Evolutionary conservation across 305 asterid genomes (phyloP), one percentile per base, ranked within the genome.

Genomic region (Fraxinus baroniana): DNA sequence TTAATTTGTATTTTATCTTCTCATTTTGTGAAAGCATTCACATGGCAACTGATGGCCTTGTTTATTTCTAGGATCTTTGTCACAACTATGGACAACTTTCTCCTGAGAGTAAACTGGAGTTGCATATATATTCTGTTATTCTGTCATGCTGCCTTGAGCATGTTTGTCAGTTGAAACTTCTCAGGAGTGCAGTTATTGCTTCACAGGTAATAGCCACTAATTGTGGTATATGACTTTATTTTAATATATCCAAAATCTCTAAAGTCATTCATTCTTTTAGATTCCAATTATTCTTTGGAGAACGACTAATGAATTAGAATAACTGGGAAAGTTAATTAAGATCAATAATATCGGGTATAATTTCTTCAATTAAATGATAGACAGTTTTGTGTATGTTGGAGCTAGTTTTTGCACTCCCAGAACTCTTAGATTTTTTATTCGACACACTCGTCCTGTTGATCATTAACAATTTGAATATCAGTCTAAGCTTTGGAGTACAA

Each of bases 71-170:
- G 99, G 94, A 92, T 91, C 98, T 94, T 84, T 92, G 94, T 86
- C 93, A 96, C 90, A 94, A 92, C 89, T 94, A 91, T 84, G 87
- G 78, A 76, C 85, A 86, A 76, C 94, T 94, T 83, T 71, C 95
- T 79, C 84, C 92, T 76, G 98, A 94, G 83, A 85, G 83, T 82
- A 96, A 92, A 86, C 71, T 94, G 89, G 98, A 94, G 92, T 90
- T 89, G 84, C 97, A 92, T 86, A 83, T 96, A 80, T 93, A 92
- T 91, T 89, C 99, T 35, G 80, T 92, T 77, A 85, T 96, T 78
- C 89, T 96, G 85, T 76, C 89, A 82, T 83, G 81, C 62, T 93
- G 99, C 90, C 94, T 96, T 85, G 98, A 90, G 87, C 88, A 81
- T 62, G 79, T 82, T 75, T 88, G 84, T 84, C 87, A 90, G 79